Percentiles rank a stretch among this genome's conserved stretches.
Evolutionary conservation across 257 asterid species (phyloP).

Genomic region (Ilex asprella): DNA sequence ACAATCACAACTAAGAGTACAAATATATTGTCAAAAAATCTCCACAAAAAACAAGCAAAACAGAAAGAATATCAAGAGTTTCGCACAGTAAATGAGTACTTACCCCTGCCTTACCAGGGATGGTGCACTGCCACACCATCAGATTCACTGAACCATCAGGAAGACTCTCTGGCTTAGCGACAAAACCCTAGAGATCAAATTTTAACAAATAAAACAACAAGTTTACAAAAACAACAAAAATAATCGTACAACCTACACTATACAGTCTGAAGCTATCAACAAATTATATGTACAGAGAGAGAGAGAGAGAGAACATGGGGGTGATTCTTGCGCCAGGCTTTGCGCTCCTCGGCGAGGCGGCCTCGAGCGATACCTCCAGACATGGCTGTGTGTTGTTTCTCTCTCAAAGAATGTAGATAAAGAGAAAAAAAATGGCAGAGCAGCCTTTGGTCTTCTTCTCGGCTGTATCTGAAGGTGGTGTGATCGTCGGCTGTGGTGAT

Average conservation of each 20-base stretch:
- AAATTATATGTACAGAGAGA: background rate
- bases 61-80: background rate
- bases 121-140: constrained; percentile 66
- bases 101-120: constrained; percentile 73
- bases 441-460: background rate
- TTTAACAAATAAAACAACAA: background rate
- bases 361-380: constrained; percentile 56
- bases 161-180: constrained; percentile 59
- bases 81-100: constrained; percentile 7
- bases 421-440: background rate
- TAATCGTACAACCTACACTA: background rate
- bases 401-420: background rate
- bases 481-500: too few relatives aligned
- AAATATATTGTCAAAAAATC: background rate
- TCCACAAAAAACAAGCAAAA: constrained; percentile 1
- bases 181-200: constrained; percentile 44
- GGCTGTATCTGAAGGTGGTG: too few relatives aligned
- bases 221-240: background rate
- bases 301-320: constrained; percentile 33
- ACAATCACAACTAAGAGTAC: background rate
- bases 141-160: constrained; percentile 59
- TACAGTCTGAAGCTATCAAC: too few relatives aligned
- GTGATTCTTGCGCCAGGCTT: constrained; percentile 50
- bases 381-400: constrained; percentile 7
- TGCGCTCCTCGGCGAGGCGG: constrained; percentile 48